Conservation (phyloP, 345 rosid species). For the Lagerstroemia speciosa region DNA sequence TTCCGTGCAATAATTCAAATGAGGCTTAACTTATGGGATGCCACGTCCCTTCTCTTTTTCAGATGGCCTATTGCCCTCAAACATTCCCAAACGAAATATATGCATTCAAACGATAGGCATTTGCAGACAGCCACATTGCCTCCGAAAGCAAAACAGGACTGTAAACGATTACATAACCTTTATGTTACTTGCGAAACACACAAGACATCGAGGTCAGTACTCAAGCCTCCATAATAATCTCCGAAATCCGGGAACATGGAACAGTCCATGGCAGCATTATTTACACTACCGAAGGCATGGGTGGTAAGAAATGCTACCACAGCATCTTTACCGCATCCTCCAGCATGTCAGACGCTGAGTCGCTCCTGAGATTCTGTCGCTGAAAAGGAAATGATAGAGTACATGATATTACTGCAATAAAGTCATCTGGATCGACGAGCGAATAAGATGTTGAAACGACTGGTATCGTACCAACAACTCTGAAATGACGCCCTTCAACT, state of each 20-base stretch:
- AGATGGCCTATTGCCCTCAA: no score
- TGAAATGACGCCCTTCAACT: slow-evolving; percentile 40
- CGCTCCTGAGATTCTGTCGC: slow-evolving; percentile 18
- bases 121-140: no score
- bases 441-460: not conserved
- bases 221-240: not conserved
- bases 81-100: no score
- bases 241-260: not conserved
- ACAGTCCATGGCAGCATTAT: not conserved
- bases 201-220: not conserved
- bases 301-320: slow-evolving; percentile 27
- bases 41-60: no score
- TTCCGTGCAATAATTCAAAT: no score
- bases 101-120: no score
- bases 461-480: slow-evolving; percentile 14
- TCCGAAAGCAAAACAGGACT: no score
- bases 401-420: not conserved
- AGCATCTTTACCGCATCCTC: slow-evolving; percentile 28
- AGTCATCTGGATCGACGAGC: not conserved
- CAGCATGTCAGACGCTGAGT: slow-evolving; percentile 17
- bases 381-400: slow-evolving; percentile 1
- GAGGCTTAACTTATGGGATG: no score
- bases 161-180: no score
- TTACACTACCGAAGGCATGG: not conserved
- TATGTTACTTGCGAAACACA: not conserved